Evolutionary conservation across 495 filamentous ascomycete genomes (phyloP).

Genomic region (Penicillium bovifimosum): DNA sequence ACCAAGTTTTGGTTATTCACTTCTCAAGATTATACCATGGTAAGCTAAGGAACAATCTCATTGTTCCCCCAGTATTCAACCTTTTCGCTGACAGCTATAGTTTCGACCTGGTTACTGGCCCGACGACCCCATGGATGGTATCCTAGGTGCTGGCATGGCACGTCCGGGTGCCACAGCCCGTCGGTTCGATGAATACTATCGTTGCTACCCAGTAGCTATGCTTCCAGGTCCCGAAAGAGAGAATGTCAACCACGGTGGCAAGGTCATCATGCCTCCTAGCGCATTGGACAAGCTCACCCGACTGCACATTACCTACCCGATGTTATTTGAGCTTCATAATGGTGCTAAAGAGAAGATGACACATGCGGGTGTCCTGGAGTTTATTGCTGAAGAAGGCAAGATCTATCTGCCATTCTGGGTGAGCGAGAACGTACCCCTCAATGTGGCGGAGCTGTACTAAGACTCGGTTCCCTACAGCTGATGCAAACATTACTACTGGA

Average conservation of each 20-base stretch:
- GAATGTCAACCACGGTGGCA: conserved; percentile 90
- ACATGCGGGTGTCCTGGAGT: conserved; percentile 93
- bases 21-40: conserved; percentile 17
- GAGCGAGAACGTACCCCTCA: conserved; percentile 22
- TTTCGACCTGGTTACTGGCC: conserved; percentile 51
- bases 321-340: conserved; percentile 92
- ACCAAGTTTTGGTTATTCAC: conserved; percentile 1
- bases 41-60: conserved; percentile 6
- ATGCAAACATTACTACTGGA: conserved; percentile 89
- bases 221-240: conserved; percentile 87
- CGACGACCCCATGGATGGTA: conserved; percentile 52
- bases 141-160: conserved; percentile 38
- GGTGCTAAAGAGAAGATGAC: conserved; percentile 70
- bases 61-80: not conserved
- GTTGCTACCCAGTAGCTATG: conserved; percentile 92
- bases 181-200: conserved; percentile 96
- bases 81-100: conserved; percentile 30
- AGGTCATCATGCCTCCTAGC: conserved; percentile 92
- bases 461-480: conserved; percentile 51
- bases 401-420: conserved; percentile 96
- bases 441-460: conserved; percentile 1
- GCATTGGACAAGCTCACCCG: conserved; percentile 92
- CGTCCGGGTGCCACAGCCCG: conserved; percentile 39
- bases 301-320: conserved; percentile 96
- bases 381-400: conserved; percentile 94